Conservation (phyloP, 2,329 filamentous ascomycete genomes). For the Pyricularia grisea region DNA sequence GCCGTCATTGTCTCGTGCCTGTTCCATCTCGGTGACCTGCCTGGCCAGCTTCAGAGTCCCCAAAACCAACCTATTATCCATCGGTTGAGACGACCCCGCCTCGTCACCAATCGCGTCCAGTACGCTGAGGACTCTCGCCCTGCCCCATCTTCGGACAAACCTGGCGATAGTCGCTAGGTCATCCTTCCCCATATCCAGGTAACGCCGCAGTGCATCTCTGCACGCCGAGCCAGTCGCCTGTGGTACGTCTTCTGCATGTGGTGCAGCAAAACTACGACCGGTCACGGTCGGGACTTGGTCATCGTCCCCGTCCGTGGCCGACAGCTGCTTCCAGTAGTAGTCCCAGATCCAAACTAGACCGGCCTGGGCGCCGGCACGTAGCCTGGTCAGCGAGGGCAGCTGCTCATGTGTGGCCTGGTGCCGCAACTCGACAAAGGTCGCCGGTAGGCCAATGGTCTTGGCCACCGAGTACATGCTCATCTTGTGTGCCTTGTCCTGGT, state of each 20-base stretch:
- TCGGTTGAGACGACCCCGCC: constrained; percentile 7
- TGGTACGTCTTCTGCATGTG: background rate
- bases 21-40: constrained; percentile 4
- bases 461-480: constrained; percentile 66
- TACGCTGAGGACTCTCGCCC: constrained; percentile 14
- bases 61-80: constrained; percentile 17
- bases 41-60: constrained; percentile 18
- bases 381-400: constrained; percentile 63
- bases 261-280: background rate
- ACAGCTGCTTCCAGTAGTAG: constrained; percentile 66
- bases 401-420: constrained; percentile 89
- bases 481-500: constrained; percentile 57
- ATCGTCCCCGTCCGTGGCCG: constrained; percentile 2
- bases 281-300: constrained; percentile 4
- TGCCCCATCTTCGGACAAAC: constrained; percentile 18
- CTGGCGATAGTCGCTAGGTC: constrained; percentile 11
- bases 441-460: constrained; percentile 58
- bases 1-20: constrained; percentile 8
- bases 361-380: constrained; percentile 59
- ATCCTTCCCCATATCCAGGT: constrained; percentile 18
- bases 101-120: constrained; percentile 19
- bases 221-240: constrained; percentile 12
- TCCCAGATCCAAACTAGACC: constrained; percentile 81
- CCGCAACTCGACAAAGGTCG: constrained; percentile 77
- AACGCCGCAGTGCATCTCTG: constrained; percentile 25